A percentile compares a stretch with the other conserved stretches of the same genome.
Evolutionary conservation across 176 grass and related monocot species (phyloP).

Genomic region (Microstegium vimineum): DNA sequence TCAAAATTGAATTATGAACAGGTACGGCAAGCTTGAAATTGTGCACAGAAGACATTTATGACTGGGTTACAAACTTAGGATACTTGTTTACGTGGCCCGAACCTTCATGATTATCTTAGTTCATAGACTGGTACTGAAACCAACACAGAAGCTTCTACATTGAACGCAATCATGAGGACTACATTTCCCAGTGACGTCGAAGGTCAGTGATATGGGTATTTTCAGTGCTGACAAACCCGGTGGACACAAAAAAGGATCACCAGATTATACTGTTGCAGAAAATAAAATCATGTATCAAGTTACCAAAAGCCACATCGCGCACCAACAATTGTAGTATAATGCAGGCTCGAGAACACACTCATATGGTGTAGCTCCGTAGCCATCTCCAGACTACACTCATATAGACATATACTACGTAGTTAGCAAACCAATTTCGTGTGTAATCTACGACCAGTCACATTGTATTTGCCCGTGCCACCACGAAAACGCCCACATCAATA

Average conservation of each 20-base stretch:
- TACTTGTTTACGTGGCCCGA: background rate
- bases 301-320: background rate
- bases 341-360: background rate
- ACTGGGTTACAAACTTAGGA: background rate
- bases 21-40: background rate
- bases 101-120: background rate
- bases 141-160: background rate
- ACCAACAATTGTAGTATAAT: background rate
- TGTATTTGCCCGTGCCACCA: background rate
- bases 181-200: background rate
- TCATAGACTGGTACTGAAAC: background rate
- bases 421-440: background rate
- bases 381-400: no score
- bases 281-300: background rate
- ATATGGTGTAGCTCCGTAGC: no score
- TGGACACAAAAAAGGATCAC: background rate
- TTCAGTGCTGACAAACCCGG: no score
- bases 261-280: background rate
- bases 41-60: background rate
- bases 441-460: background rate
- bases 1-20: background rate
- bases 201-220: background rate
- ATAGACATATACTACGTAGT: no score
- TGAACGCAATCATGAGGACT: background rate
- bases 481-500: background rate